Base-by-base conservation (phyloP, 176 grass and related monocot genomes). In the Leersia perrieri region DNA sequence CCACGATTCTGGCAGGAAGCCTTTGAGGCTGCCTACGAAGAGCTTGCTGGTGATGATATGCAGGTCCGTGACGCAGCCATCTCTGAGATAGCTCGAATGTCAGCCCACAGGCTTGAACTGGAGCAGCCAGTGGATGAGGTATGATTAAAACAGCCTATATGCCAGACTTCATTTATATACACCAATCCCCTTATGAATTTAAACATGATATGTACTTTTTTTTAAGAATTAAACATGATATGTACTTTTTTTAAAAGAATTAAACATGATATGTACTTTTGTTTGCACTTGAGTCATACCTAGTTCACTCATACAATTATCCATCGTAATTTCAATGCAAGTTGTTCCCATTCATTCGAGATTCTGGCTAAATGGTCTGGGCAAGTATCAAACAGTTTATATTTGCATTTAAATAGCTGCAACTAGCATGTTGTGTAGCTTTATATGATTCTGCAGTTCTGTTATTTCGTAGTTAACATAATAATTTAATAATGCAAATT, bases 21-120 rank as follows among this genome's bases (percentile, higher is more conserved):
- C 0, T 98, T 98, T 29, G 88, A 95, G 90, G 95, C 90, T 28
- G 95, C 96, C 5, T 99, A 95, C 31, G 88, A 91, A 86, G 92
- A 95, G 66, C 88, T 99, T 81, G 78, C 90, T 39, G 83, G 88
- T 45, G 89, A 99, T 32, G 92, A 99, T 51, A 72, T 72, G 29
- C 75, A 82, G 33, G 63, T 70, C 28, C 77, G 84, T 49, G 90
- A 91, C 20, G 79, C 75, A 16, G 96, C 93, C 64, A 78, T 99
- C 42, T 76, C 85, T 20, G 92, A 95, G 85, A 91, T 99, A 68
- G 87, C 96, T 16, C 87, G 84, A 62, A 86, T 99, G 86, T 93
- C 93, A 35, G 84, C 92, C 73, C 81, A 86, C 73, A 91, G 85
- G 60, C 65, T 91, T 63, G 87, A 99, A 72, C 80, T 95, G 29